Base-by-base conservation (phyloP, 75 land plant genomes). In the Picea sitchensis region DNA sequence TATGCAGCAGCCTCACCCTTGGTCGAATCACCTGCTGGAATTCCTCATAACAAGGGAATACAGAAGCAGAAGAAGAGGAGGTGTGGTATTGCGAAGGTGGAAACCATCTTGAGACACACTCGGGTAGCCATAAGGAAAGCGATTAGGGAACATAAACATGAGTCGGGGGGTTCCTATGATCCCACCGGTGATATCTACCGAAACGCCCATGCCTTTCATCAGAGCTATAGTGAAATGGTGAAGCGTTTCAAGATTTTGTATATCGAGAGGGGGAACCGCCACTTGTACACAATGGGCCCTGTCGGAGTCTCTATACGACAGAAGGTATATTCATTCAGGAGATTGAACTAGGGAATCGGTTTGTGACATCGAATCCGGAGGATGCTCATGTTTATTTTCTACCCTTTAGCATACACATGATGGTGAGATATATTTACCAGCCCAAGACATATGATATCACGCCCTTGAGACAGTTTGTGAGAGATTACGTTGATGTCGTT, bases 191-290 rank as follows among this genome's bases (percentile, higher is more conserved):
- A 85, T 20, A 85, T 90, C 54, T 92, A 92, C 82, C 81, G 73
- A 74, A 87, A 90, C 78, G 79, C 92, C 72, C 63, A 75, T 4
- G 62, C 76, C 1, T 92, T 92, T 67, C 94, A 90, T 59, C 91
- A 88, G 94, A 96, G 99, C 76, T 96, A 92, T 80, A 13, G 62
- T 74, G 98, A 96, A 76, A 96, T 96, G 99, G 99, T 92, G 85
- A 90, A 80, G 77, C 72, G 88, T 64, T 88, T 96, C 81, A 94
- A 90, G 87, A 84, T 96, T 32, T 94, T 83, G 87, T 90, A 23
- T 96, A 96, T 77, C 69, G 78, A 31, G 99, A 96, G 75, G 99
- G 99, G 11, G 93, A 94, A 75, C 84, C 82, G 58, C 99, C 99
- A 13, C 79, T 96, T 41, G 86, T 88, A 58, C 99, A 96, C 84